These are phyloP conservation scores for Xylariales sp. DNA, from an alignment of 2,329 filamentous ascomycete species.

Conservation along the genomic window DNA sequence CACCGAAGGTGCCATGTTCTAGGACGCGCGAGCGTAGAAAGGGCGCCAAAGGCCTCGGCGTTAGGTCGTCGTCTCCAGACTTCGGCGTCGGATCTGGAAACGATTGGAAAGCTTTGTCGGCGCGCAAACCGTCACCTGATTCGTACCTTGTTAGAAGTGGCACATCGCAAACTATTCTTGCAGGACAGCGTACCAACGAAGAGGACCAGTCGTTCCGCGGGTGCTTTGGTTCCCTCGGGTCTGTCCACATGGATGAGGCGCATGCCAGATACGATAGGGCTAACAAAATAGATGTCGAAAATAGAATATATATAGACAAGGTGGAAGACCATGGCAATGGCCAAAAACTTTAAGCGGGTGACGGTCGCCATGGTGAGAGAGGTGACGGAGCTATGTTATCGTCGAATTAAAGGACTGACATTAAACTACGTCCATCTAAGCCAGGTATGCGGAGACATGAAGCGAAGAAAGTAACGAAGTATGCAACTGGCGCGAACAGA, in stretches of 20 bases:
- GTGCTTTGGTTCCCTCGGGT: slow-evolving; percentile 55
- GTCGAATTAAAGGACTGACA: not conserved
- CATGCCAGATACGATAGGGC: slow-evolving; percentile 96
- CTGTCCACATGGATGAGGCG: slow-evolving; percentile 69
- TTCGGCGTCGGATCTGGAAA: slow-evolving; percentile 80
- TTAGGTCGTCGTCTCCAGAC: slow-evolving; percentile 54
- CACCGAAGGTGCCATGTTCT: slow-evolving; percentile 88
- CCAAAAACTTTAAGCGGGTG: slow-evolving; percentile 75
- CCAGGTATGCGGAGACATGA: not conserved
- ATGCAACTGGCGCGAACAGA: not conserved
- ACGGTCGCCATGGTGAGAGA: slow-evolving; percentile 47
- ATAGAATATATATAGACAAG: slow-evolving; percentile 91
- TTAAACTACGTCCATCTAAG: not conserved
- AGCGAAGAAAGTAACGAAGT: not conserved
- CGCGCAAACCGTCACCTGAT: slow-evolving; percentile 87
- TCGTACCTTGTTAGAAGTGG: too few relatives aligned
- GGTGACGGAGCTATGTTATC: not conserved
- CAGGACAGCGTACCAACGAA: slow-evolving; percentile 86
- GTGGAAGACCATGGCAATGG: slow-evolving; percentile 87
- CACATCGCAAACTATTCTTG: too few relatives aligned
- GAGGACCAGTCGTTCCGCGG: slow-evolving; percentile 84
- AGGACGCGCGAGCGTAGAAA: slow-evolving; percentile 87
- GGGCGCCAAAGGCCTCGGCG: slow-evolving; percentile 77
- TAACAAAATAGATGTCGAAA: slow-evolving; percentile 98
- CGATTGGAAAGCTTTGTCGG: slow-evolving; percentile 95